Evolutionary conservation across 495 filamentous ascomycete species (phyloP).

Genomic region (Penicillium simplicissimum): DNA sequence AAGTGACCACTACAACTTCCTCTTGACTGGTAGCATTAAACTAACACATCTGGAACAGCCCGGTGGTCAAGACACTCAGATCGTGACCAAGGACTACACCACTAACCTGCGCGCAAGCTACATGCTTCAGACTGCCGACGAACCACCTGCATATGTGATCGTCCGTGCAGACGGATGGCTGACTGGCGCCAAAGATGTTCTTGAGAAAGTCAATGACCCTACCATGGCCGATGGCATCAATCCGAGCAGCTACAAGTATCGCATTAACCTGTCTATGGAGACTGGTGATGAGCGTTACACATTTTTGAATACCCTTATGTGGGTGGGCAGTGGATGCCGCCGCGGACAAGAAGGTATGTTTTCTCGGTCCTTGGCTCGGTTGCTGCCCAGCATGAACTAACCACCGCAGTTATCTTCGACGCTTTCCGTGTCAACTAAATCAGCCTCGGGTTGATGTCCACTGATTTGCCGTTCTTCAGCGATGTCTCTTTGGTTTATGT

Average conservation of each 20-base stretch:
- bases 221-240: conserved; percentile 52
- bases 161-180: conserved; percentile 59
- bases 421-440: conserved; percentile 49
- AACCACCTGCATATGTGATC: conserved; percentile 60
- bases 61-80: conserved; percentile 60
- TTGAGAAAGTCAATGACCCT: conserved; percentile 58
- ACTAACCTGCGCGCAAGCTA: conserved; percentile 55
- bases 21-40: neutral
- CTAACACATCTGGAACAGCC: conserved; percentile 40
- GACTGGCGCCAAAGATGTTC: conserved; percentile 57
- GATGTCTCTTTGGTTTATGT: conserved; percentile 34
- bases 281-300: conserved; percentile 61
- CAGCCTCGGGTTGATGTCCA: conserved; percentile 15
- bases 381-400: conserved; percentile 10
- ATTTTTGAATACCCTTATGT: conserved; percentile 63
- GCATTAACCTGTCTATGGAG: conserved; percentile 60
- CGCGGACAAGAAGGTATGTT: conserved; percentile 55
- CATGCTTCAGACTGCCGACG: conserved; percentile 58
- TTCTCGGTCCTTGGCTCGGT: neutral
- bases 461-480: conserved; percentile 43
- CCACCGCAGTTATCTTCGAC: conserved; percentile 44
- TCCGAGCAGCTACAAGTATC: conserved; percentile 58
- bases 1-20: conserved; percentile 21
- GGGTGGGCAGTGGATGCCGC: conserved; percentile 61
- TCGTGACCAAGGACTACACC: conserved; percentile 55